Percentiles rank a stretch among this genome's conserved stretches.
These are phyloP conservation scores for Diplocarpon mali DNA, from an alignment of 2,329 filamentous ascomycete genomes.

Conservation along the genomic window DNA sequence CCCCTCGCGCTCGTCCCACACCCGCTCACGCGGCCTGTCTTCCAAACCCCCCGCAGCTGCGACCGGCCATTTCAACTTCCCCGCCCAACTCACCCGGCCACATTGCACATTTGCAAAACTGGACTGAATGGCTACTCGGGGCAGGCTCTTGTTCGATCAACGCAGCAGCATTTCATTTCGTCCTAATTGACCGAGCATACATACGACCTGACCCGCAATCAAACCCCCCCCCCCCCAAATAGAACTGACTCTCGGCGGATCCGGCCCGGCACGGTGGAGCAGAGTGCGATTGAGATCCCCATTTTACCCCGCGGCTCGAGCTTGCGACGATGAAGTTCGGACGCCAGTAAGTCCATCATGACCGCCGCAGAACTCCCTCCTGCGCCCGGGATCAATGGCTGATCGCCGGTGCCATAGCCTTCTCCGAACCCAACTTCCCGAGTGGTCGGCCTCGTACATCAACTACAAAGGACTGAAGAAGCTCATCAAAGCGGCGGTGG, in stretches of 20 bases:
- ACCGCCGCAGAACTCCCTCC: constrained; percentile 1
- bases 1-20: no score
- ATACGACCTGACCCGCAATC: no score
- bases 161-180: constrained; percentile 21
- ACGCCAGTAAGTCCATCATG: constrained; percentile 39
- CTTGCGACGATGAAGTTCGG: constrained; percentile 47
- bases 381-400: neutral
- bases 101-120: neutral
- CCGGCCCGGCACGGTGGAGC: no score
- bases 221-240: no score
- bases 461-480: constrained; percentile 92
- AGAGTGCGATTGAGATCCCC: no score
- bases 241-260: no score
- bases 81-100: neutral
- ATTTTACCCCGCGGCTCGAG: no score
- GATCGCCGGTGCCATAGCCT: constrained; percentile 38
- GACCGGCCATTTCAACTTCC: neutral
- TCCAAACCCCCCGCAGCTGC: no score
- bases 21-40: no score
- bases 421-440: constrained; percentile 72
- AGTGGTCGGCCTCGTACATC: constrained; percentile 77
- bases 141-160: constrained; percentile 19
- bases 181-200: constrained; percentile 10
- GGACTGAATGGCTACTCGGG: constrained; percentile 23
- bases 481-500: constrained; percentile 70